A percentile compares a stretch with the other conserved stretches of the same genome.
phyloP scores from a whole-genome alignment of 257 asterid genomes.

The Solanum pinnatisectum region DNA sequence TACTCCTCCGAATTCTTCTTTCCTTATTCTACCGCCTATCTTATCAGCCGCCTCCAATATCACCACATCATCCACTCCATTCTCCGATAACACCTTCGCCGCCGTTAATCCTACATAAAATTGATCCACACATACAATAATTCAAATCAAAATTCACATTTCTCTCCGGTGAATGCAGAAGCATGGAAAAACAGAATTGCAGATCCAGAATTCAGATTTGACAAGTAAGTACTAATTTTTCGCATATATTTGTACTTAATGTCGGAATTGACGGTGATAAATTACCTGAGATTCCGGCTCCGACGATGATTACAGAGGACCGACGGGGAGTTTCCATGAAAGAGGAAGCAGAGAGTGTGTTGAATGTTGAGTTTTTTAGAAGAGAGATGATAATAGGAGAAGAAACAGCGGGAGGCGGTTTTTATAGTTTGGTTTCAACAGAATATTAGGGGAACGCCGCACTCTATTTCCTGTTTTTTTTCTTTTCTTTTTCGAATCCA shows the following conservation, averaged over 20 bases:
- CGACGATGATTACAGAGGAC: conserved; percentile 59
- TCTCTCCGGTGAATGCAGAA: background rate
- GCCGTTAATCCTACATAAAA: conserved; percentile 57
- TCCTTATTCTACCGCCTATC: conserved; percentile 76
- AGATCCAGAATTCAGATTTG: background rate
- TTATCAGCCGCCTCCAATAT: conserved; percentile 77
- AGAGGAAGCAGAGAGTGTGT: background rate
- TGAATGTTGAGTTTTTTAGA: too few relatives aligned
- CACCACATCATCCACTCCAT: conserved; percentile 70
- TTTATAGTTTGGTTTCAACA: conserved; percentile 13
- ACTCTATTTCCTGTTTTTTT: background rate
- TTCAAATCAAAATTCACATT: background rate
- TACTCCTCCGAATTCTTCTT: conserved; percentile 75
- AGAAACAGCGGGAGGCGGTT: conserved; percentile 48
- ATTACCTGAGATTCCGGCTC: conserved; percentile 84
- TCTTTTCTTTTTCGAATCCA: background rate
- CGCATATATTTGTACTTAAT: background rate
- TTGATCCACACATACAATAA: background rate
- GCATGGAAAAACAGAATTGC: background rate
- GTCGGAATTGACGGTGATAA: background rate
- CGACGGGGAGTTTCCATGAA: conserved; percentile 45
- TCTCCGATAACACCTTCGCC: conserved; percentile 66
- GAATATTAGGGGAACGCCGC: background rate
- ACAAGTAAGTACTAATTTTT: background rate
- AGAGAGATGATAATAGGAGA: conserved; percentile 6